Evolutionary conservation across 2,329 filamentous ascomycete genomes (phyloP).

Genomic region (Penicillium sumatraense): DNA sequence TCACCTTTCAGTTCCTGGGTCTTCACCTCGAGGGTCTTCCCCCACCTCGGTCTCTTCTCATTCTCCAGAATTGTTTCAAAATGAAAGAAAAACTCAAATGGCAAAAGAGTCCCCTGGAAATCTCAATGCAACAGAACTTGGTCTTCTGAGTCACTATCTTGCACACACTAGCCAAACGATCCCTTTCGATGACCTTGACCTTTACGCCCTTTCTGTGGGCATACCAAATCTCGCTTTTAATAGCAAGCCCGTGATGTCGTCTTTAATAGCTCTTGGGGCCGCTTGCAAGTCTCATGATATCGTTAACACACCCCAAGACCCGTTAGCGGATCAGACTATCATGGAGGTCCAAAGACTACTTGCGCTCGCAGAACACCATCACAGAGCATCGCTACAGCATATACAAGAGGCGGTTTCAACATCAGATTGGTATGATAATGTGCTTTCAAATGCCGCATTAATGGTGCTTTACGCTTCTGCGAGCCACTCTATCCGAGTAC

Average conservation of each 20-base stretch:
- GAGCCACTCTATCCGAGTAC: conserved; percentile 44
- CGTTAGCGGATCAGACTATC: conserved; percentile 4
- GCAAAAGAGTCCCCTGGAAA: not conserved
- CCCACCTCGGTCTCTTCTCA: not conserved
- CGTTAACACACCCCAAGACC: conserved; percentile 6
- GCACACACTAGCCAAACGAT: conserved; percentile 46
- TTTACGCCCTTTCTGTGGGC: conserved; percentile 47
- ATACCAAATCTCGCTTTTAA: conserved; percentile 50
- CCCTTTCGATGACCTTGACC: conserved; percentile 43
- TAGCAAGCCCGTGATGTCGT: conserved; percentile 47
- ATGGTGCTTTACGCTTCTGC: conserved; percentile 50
- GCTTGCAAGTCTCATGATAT: conserved; percentile 43
- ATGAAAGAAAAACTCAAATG: not conserved
- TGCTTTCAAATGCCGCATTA: conserved; percentile 47
- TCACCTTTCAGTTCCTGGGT: conserved; percentile 10
- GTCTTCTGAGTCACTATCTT: conserved; percentile 48
- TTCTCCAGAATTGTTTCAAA: not conserved
- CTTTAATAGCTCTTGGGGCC: conserved; percentile 48
- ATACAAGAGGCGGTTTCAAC: conserved; percentile 41
- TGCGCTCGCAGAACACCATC: conserved; percentile 42
- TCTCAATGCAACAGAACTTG: conserved; percentile 36
- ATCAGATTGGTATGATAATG: conserved; percentile 37
- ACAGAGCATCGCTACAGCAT: conserved; percentile 43
- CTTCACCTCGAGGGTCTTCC: conserved; percentile 2
- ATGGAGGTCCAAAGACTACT: conserved; percentile 29